Base-by-base conservation (phyloP, 2,329 filamentous ascomycete genomes). In the Calonectria naviculata region DNA sequence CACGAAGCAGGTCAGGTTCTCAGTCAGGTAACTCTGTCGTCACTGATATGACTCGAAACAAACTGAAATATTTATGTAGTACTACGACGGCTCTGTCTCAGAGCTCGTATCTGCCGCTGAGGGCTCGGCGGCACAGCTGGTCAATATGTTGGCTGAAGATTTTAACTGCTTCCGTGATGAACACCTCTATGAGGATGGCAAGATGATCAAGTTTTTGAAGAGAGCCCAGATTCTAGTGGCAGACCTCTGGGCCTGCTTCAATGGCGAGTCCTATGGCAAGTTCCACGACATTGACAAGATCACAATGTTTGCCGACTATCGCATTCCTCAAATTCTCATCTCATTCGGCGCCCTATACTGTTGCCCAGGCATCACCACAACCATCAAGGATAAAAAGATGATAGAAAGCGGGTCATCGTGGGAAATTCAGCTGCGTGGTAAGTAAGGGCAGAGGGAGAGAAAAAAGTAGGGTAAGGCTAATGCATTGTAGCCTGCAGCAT, bases 241-340 rank as follows among this genome's bases (percentile, higher is more conserved):
- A 26, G 97, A 99, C 82, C 82, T 98, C 1, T 99, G 97, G 97
- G 97, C 97, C 6, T 97, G 95, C 73, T 98, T 98, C 81, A 91
- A 96, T 65, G 95, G 95, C 54, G 87, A 93, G 75, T 88, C 89
- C 29, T 95, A 92, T 78, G 97, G 97, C 36, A 86, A 89, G 31
- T 99, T 99, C 82, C 81, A 91, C 68, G 97, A 99, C 80, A 98
- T 99, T 77, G 93, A 97, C 84, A 95, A 95, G 81, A 93, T 99
- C 78, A 99, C 97, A 71, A 98, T 98, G 93, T 99, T 99, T 86
- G 95, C 97, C 80, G 97, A 99, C 85, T 99, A 99, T 81, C 93
- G 97, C 49, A 93, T 99, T 65, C 97, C 97, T 17, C 97, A 99
- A 84, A 97, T 98, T 76, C 89, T 99, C 38, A 91, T 95, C 78